A percentile compares a stretch with the other conserved stretches of the same genome.
Conservation (phyloP, 768 basidiomycete genomes). For the Pholiota conissans region DNA sequence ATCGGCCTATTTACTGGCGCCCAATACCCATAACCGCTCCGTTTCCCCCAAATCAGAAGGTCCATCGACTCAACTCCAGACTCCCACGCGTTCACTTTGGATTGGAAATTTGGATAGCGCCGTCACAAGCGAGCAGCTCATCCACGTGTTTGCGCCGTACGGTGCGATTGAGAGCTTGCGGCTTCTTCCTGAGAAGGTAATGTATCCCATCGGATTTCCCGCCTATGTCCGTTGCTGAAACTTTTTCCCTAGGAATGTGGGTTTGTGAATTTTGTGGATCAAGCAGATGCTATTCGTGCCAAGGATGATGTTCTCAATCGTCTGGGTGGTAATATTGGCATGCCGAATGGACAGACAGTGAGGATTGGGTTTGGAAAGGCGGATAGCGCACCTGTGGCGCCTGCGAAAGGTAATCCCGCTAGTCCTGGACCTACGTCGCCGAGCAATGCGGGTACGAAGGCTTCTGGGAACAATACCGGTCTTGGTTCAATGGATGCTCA, state of each 20-base stretch:
- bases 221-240: conserved; percentile 1
- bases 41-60: conserved; percentile 81
- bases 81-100: conserved; percentile 96
- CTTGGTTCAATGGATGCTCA: conserved; percentile 80
- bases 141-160: conserved; percentile 94
- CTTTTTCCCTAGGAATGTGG: conserved; percentile 78
- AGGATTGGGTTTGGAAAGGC: conserved; percentile 98
- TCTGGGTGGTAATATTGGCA: conserved; percentile 89
- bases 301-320: conserved; percentile 98
- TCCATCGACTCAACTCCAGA: conserved; percentile 75
- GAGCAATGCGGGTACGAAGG: conserved; percentile 44
- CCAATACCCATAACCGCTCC: conserved; percentile 69
- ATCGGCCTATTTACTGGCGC: conserved; percentile 69
- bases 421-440: conserved; percentile 69
- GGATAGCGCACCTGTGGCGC: conserved; percentile 91
- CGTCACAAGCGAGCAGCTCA: conserved; percentile 92
- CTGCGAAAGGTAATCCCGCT: conserved; percentile 72
- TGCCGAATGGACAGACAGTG: conserved; percentile 94
- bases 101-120: conserved; percentile 97
- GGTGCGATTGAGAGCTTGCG: conserved; percentile 96
- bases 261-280: conserved; percentile 98
- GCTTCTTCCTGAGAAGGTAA: conserved; percentile 96
- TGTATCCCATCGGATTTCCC: conserved; percentile 8
- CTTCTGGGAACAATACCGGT: conserved; percentile 46
- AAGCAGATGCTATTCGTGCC: conserved; percentile 93